Conservation (phyloP, 768 basidiomycete genomes). For the Boletales sp. region DNA sequence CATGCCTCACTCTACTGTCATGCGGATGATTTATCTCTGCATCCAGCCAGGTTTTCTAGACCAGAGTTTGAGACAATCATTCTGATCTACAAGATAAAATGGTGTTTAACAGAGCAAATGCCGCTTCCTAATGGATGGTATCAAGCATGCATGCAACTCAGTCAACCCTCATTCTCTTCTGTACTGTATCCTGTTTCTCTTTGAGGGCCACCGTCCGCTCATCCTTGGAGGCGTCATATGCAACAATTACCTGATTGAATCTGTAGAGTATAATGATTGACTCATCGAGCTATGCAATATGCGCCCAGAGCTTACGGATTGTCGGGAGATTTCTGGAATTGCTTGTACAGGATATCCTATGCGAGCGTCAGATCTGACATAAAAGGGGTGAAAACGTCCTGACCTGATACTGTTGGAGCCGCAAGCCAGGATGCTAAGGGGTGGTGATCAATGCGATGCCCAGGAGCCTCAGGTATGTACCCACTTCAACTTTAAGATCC, state of each 20-base stretch:
- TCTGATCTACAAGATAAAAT: no score
- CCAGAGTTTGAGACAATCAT: no score
- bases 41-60: no score
- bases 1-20: slow-evolving; percentile 8
- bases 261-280: slow-evolving; percentile 34
- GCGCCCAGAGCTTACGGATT: slow-evolving; percentile 65
- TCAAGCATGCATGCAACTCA: no score
- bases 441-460: slow-evolving; percentile 10
- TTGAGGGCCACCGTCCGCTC: slow-evolving; percentile 77
- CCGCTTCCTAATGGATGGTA: no score
- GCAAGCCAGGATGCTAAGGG: slow-evolving; percentile 77
- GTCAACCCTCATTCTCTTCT: slow-evolving; percentile 55
- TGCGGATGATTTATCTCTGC: no score
- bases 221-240: slow-evolving; percentile 86
- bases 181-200: slow-evolving; percentile 59
- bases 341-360: slow-evolving; percentile 84
- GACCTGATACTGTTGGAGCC: slow-evolving; percentile 87
- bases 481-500: slow-evolving; percentile 67
- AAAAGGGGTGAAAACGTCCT: slow-evolving; percentile 10
- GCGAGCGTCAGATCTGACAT: slow-evolving; percentile 2
- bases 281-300: slow-evolving; percentile 6
- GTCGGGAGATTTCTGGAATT: slow-evolving; percentile 95
- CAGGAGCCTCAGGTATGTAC: slow-evolving; percentile 14
- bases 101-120: no score
- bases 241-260: slow-evolving; percentile 77